Percentiles rank a stretch among this genome's conserved stretches.
These are phyloP conservation scores for Petunia hybrid DNA, from an alignment of 305 asterid genomes.

Conservation along the genomic window DNA sequence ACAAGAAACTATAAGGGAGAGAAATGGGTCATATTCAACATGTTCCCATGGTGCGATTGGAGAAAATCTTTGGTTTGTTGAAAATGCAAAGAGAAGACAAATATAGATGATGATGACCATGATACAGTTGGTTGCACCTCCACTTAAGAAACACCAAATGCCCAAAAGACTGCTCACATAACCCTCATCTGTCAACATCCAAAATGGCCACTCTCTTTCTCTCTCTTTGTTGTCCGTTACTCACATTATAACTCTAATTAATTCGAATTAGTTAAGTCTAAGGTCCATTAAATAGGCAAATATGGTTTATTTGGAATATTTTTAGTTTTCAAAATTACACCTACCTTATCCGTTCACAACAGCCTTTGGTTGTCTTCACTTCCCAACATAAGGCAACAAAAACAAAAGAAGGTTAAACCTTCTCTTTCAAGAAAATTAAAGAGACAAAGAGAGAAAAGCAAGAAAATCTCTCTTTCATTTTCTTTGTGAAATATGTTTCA, in stretches of 20 bases:
- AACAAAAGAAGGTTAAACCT: not conserved
- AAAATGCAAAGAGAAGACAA: conserved; percentile 32
- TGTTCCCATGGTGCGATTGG: conserved; percentile 30
- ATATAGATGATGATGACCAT: conserved; percentile 29
- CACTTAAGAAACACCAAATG: conserved; percentile 23
- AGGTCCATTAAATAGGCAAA: not conserved
- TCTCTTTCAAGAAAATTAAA: not conserved
- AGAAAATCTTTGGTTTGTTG: not conserved
- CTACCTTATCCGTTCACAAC: not conserved
- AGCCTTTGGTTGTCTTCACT: not conserved
- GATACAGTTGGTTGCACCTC: conserved; percentile 32
- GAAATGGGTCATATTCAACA: not conserved
- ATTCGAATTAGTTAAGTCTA: too few species aligned
- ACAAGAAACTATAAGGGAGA: not conserved
- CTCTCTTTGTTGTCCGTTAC: not conserved
- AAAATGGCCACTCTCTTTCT: not conserved
- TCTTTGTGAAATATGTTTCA: conserved; percentile 32
- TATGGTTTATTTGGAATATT: not conserved
- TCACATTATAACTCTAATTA: too few species aligned
- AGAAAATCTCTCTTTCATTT: conserved; percentile 13
- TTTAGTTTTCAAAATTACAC: too few species aligned
- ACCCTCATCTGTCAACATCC: conserved; percentile 24
- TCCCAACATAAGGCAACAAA: not conserved
- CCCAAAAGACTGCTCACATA: not conserved
- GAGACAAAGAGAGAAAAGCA: not conserved